Conservation (phyloP, 495 filamentous ascomycete genomes). For the Pyrenula aspistea region DNA sequence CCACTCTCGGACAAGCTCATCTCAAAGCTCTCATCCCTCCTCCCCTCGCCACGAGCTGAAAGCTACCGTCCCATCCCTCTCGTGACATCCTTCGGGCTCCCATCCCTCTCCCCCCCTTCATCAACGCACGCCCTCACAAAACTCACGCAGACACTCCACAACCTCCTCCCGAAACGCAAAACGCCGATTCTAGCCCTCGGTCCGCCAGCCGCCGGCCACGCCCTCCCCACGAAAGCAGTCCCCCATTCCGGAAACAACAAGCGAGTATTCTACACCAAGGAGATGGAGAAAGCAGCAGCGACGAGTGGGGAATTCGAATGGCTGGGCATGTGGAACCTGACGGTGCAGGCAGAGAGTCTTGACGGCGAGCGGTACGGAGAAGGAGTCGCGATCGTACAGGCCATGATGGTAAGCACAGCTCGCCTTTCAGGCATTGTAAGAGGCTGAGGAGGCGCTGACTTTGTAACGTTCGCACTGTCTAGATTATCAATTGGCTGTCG, state of each 20-base stretch:
- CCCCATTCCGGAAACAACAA: constrained; percentile 21
- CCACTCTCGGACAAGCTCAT: constrained; percentile 19
- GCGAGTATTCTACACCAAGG: constrained; percentile 28
- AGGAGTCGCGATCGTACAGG: constrained; percentile 31
- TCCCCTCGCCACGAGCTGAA: constrained; percentile 12
- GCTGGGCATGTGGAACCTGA: constrained; percentile 35
- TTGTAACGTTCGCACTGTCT: not conserved
- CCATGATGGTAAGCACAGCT: constrained; percentile 32
- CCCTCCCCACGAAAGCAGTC: constrained; percentile 11
- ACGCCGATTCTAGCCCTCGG: constrained; percentile 36
- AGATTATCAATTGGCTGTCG: constrained; percentile 34
- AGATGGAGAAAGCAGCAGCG: constrained; percentile 21
- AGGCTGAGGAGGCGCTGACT: not conserved
- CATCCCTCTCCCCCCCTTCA: constrained; percentile 19
- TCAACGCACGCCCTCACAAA: constrained; percentile 28
- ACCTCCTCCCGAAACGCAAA: constrained; percentile 19
- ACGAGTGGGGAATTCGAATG: constrained; percentile 25
- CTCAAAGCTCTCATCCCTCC: constrained; percentile 11
- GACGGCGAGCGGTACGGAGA: constrained; percentile 32
- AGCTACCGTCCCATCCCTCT: constrained; percentile 31
- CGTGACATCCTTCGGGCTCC: constrained; percentile 27
- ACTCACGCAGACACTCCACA: constrained; percentile 26
- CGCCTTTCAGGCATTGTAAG: not conserved
- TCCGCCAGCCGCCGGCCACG: constrained; percentile 32
- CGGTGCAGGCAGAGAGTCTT: constrained; percentile 28